A percentile compares a stretch with the other conserved stretches of the same genome.
These are phyloP conservation scores for Brassica rapa DNA, from an alignment of 345 rosid genomes.

Conservation along the genomic window DNA sequence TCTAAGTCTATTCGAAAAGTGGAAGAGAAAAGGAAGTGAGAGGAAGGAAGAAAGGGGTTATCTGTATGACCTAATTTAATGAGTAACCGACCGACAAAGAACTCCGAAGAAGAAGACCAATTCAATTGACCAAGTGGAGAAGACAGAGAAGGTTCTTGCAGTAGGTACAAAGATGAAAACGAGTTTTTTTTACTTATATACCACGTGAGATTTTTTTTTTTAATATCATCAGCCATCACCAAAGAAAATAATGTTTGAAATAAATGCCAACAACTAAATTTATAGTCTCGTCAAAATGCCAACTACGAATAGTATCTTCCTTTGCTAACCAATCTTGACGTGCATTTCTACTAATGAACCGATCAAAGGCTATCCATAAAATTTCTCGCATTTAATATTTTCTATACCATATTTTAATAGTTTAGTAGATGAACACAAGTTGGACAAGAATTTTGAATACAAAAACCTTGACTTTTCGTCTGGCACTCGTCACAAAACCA, in stretches of 20 bases:
- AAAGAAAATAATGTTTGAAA: not conserved
- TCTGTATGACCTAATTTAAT: not conserved
- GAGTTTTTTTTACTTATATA: not conserved
- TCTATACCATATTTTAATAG: not conserved
- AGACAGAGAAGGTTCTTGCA: not conserved
- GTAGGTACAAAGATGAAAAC: not conserved
- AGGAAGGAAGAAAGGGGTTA: not conserved
- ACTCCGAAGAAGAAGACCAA: not conserved
- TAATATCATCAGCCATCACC: not conserved
- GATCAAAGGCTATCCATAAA: not conserved
- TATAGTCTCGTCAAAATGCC: not conserved
- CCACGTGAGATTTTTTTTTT: not conserved
- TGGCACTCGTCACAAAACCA: not conserved
- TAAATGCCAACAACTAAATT: not conserved
- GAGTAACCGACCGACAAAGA: not conserved
- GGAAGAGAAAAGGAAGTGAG: not conserved
- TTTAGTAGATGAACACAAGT: not conserved
- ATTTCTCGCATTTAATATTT: not conserved
- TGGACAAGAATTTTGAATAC: not conserved
- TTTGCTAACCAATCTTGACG: not conserved
- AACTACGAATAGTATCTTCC: not conserved
- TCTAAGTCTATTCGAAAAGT: not conserved
- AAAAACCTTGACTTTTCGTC: not conserved
- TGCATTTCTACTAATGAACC: not conserved
- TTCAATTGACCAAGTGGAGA: not conserved